Evolutionary conservation across 176 grass and related monocot genomes (phyloP).

Genomic region (Lolium perenne): DNA sequence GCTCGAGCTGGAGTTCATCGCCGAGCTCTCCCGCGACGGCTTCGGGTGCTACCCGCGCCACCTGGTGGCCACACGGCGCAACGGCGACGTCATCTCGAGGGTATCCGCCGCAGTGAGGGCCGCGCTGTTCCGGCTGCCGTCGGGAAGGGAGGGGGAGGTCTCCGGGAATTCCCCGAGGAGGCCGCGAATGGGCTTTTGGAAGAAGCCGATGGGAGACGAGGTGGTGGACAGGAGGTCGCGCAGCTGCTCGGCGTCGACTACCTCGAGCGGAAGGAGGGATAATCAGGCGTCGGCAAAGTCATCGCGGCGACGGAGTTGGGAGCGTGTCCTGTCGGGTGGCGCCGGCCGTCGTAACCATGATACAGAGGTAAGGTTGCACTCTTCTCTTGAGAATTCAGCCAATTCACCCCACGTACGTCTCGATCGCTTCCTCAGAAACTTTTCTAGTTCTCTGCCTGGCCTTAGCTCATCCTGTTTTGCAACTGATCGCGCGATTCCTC

Average conservation of each 20-base stretch:
- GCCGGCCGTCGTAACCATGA: conserved; percentile 18
- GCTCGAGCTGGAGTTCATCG: conserved; percentile 67
- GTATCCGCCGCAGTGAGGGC: conserved; percentile 55
- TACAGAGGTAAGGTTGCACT: conserved; percentile 1
- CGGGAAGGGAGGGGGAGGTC: conserved; percentile 30
- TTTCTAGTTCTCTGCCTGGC: not conserved
- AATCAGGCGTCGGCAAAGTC: conserved; percentile 32
- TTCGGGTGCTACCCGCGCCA: conserved; percentile 63
- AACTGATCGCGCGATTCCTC: not conserved
- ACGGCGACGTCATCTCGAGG: conserved; percentile 47
- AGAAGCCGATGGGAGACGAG: conserved; percentile 46
- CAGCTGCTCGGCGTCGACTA: conserved; percentile 39
- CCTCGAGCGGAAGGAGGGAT: not conserved
- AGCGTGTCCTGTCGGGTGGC: not conserved
- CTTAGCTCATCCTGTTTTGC: not conserved
- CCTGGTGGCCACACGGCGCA: conserved; percentile 42
- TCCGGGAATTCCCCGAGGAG: conserved; percentile 46
- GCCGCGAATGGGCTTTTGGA: conserved; percentile 53
- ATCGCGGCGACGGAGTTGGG: conserved; percentile 35
- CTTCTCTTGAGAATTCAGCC: not conserved
- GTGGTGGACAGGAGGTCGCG: not conserved
- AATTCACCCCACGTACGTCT: not conserved
- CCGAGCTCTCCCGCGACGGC: conserved; percentile 57
- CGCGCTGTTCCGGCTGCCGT: conserved; percentile 42
- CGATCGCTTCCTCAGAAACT: not conserved